Evolutionary conservation across 2,329 filamentous ascomycete species (phyloP).

Genomic region (Botryotinia convoluta): DNA sequence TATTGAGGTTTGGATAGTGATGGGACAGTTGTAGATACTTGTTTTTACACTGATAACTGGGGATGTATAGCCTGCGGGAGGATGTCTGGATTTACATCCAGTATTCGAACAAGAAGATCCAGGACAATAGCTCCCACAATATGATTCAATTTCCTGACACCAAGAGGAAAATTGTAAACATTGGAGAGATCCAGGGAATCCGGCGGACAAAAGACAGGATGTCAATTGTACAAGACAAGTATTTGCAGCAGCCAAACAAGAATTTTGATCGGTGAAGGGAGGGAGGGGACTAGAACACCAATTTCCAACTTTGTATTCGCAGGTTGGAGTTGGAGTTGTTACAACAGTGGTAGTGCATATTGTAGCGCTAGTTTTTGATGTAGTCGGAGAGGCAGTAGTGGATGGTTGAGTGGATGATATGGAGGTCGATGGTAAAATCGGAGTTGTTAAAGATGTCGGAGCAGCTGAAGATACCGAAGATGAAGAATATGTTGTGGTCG

Average conservation of each 20-base stretch:
- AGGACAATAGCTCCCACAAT: slow-evolving; percentile 44
- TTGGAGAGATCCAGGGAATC: slow-evolving; percentile 48
- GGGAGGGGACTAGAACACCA: slow-evolving; percentile 54
- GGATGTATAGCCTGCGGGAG: slow-evolving; percentile 41
- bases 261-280: slow-evolving; percentile 44
- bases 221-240: slow-evolving; percentile 47
- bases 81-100: slow-evolving; percentile 45
- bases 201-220: slow-evolving; percentile 52
- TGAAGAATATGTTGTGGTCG: slow-evolving; percentile 8
- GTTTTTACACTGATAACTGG: slow-evolving; percentile 43
- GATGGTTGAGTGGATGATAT: slow-evolving; percentile 16
- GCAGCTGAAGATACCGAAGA: background rate
- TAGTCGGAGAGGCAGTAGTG: slow-evolving; percentile 24
- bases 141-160: slow-evolving; percentile 47
- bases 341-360: slow-evolving; percentile 48
- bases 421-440: background rate
- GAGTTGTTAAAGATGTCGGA: background rate
- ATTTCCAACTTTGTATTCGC: slow-evolving; percentile 54
- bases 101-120: slow-evolving; percentile 43
- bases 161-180: slow-evolving; percentile 52
- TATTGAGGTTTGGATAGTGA: slow-evolving; percentile 29
- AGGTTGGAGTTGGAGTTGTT: slow-evolving; percentile 44
- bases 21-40: slow-evolving; percentile 38
- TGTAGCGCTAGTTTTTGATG: slow-evolving; percentile 24
- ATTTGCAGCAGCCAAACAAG: slow-evolving; percentile 44